These are phyloP conservation scores for Neopestalotiopsis clavispora DNA, from an alignment of 2,329 filamentous ascomycete genomes.

Conservation along the genomic window DNA sequence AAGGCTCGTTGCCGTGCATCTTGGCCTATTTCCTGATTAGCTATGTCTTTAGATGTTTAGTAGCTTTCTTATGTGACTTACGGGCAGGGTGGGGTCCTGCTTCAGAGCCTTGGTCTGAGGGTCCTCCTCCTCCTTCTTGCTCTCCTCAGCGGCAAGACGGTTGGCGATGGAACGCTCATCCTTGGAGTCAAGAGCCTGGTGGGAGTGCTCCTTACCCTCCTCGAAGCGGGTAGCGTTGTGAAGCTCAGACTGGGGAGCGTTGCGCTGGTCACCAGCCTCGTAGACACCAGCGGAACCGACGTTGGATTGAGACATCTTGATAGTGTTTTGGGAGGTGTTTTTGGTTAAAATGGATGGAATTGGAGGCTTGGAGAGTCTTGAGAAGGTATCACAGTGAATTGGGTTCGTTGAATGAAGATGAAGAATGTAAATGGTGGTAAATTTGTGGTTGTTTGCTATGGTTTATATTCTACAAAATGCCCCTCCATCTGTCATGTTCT, in stretches of 20 bases:
- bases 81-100: constrained; percentile 65
- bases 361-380: neutral
- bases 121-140: constrained; percentile 47
- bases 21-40: constrained; percentile 50
- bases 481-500: constrained; percentile 2
- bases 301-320: constrained; percentile 56
- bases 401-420: constrained; percentile 6
- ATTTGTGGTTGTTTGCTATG: constrained; percentile 4
- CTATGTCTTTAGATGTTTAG: constrained; percentile 17
- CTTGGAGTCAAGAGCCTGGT: constrained; percentile 74
- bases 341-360: constrained; percentile 12
- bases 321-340: constrained; percentile 2
- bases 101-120: constrained; percentile 48
- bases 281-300: constrained; percentile 72
- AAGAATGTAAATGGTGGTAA: neutral
- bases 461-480: constrained; percentile 7
- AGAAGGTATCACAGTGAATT: neutral
- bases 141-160: constrained; percentile 66
- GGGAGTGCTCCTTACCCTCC: constrained; percentile 73
- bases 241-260: constrained; percentile 56
- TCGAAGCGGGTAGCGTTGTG: constrained; percentile 65
- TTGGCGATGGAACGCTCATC: constrained; percentile 75
- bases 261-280: constrained; percentile 79
- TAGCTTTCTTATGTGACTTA: constrained; percentile 36
- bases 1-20: constrained; percentile 75